Percentiles rank a stretch among this genome's conserved stretches.
Evolutionary conservation across 2,329 filamentous ascomycete species (phyloP).

Genomic region (Beauveria bassiana): DNA sequence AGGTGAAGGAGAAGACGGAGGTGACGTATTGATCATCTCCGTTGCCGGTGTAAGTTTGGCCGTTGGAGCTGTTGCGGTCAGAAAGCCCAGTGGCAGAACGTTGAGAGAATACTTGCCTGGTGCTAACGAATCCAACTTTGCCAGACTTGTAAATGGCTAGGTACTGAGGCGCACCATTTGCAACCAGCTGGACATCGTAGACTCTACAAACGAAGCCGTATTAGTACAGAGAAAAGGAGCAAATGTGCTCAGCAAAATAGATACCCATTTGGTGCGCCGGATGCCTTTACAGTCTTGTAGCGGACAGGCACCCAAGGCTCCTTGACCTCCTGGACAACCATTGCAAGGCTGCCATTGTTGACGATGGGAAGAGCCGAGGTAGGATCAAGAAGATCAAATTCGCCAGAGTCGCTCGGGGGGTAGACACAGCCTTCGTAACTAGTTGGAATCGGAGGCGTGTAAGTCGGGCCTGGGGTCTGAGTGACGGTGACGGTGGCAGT

Average conservation of each 20-base stretch:
- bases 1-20: conserved; percentile 1
- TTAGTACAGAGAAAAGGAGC: background rate
- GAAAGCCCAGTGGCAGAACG: background rate
- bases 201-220: background rate
- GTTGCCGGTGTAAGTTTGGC: background rate
- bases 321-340: conserved; percentile 4
- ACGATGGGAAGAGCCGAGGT: background rate
- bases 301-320: conserved; percentile 2
- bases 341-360: background rate
- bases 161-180: background rate
- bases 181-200: background rate
- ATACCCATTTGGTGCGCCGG: background rate
- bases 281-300: conserved; percentile 2
- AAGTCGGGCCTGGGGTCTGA: background rate
- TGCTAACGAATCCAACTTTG: conserved; percentile 4
- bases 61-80: conserved; percentile 1
- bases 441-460: background rate
- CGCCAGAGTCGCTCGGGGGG: background rate
- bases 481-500: conserved; percentile 5
- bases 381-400: background rate
- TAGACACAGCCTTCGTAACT: background rate
- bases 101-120: background rate
- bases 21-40: conserved; percentile 6
- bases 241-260: background rate
- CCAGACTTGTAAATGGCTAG: conserved; percentile 9